These are phyloP conservation scores for Scleromitrula shiraiana DNA, from an alignment of 2,329 filamentous ascomycete genomes.

Conservation along the genomic window DNA sequence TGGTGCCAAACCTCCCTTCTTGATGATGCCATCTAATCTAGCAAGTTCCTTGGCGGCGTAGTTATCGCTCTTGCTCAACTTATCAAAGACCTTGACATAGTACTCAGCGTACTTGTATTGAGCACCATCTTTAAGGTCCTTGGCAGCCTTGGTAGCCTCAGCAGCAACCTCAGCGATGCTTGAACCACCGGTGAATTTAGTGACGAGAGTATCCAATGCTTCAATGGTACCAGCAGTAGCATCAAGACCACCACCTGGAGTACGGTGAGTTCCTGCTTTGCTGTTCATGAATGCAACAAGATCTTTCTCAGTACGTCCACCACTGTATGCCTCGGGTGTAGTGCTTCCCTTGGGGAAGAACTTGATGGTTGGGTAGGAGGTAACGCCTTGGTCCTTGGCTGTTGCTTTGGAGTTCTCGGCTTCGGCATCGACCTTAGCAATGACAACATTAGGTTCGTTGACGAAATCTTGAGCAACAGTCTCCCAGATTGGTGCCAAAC, in stretches of 20 bases:
- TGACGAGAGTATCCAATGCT: constrained; percentile 66
- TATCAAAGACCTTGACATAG: constrained; percentile 86
- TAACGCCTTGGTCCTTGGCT: constrained; percentile 67
- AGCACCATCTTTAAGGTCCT: constrained; percentile 51
- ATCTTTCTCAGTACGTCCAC: constrained; percentile 67
- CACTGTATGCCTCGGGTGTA: constrained; percentile 62
- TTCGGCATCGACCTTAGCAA: constrained; percentile 96
- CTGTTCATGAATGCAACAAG: constrained; percentile 79
- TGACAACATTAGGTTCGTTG: constrained; percentile 67
- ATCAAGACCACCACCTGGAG: constrained; percentile 72
- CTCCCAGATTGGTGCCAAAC: constrained; percentile 84
- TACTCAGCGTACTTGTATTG: constrained; percentile 81
- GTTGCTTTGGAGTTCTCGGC: constrained; percentile 74
- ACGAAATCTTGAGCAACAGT: constrained; percentile 73
- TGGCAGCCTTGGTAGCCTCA: constrained; percentile 66
- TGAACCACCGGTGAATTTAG: constrained; percentile 58
- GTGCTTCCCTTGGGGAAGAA: constrained; percentile 86
- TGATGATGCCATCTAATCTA: constrained; percentile 69
- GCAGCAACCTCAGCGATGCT: constrained; percentile 53
- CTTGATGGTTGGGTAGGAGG: constrained; percentile 93
- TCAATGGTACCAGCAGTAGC: constrained; percentile 74
- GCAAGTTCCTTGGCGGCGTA: constrained; percentile 82
- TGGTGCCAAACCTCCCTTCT: constrained; percentile 77
- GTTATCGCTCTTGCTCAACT: constrained; percentile 67
- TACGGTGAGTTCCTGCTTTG: constrained; percentile 80